phyloP scores from a whole-genome alignment of 805 yeast species.

The Monosporozyma servazzii region DNA sequence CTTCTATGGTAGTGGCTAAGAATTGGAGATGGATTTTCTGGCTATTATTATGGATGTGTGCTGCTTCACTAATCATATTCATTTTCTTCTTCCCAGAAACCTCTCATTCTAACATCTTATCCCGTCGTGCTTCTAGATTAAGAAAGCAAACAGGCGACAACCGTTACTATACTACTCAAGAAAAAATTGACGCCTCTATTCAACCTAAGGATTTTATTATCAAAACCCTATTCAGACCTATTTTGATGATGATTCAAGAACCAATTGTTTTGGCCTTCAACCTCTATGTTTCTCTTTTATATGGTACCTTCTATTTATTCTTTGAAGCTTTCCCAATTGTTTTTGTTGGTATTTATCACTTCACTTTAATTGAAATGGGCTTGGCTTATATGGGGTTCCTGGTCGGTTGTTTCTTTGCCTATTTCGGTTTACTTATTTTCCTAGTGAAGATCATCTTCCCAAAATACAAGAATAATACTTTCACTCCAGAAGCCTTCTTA shows the following conservation, averaged over 20 bases:
- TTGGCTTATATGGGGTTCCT: conserved; percentile 38
- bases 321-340: conserved; percentile 57
- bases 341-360: conserved; percentile 36
- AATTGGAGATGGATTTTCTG: conserved; percentile 50
- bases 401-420: conserved; percentile 40
- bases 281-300: conserved; percentile 42
- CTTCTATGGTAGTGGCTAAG: conserved; percentile 39
- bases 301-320: conserved; percentile 46
- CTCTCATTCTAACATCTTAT: conserved; percentile 35
- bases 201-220: conserved; percentile 13
- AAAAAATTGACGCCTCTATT: conserved; percentile 25
- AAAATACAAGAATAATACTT: conserved; percentile 20
- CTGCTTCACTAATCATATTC: conserved; percentile 31
- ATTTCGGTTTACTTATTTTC: conserved; percentile 21
- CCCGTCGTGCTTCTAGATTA: conserved; percentile 38
- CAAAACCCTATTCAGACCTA: conserved; percentile 40
- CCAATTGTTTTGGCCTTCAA: conserved; percentile 48
- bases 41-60: conserved; percentile 38
- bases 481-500: conserved; percentile 36
- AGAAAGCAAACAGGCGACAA: conserved; percentile 41
- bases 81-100: conserved; percentile 42
- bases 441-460: conserved; percentile 24
- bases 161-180: conserved; percentile 36
- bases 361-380: conserved; percentile 41
- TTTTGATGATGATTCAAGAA: conserved; percentile 41